Base-by-base conservation (phyloP, 2,329 filamentous ascomycete genomes). In the Fusarium mangiferae region DNA sequence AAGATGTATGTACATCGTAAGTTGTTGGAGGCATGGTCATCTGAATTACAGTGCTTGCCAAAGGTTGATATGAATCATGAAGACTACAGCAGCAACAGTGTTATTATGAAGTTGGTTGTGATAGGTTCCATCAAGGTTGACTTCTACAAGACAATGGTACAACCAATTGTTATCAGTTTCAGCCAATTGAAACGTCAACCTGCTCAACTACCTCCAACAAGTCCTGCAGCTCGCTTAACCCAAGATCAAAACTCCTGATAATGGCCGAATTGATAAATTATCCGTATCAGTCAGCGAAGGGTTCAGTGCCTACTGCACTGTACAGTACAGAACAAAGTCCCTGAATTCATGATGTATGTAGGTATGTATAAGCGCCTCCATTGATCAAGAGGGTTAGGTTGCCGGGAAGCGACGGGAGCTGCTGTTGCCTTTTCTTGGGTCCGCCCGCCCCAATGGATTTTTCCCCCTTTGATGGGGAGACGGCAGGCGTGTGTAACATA, bases 361-460 rank as follows among this genome's bases (percentile, higher is more conserved):
- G n/a, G n/a, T n/a, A n/a, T n/a, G n/a, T 60, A 33, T 61, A 49
- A 49, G 64, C 56, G 52, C 56, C 58, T 39, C 24, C 6, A 30
- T 55, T 30, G 35, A 41, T 55, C 51, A 55, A 44, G 59, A 65
- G 45, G 38, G 64, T 51, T 67, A 66, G 61, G 48, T 38, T 46
- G 52, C 66, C 56, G 56, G 56, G 59, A 75, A 56, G 60, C 63
- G 59, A 54, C 58, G 61, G 56, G 41, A 39, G 65, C 60, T 67
- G 56, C 36, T 42, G 54, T 69, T 64, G 52, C 64, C 62, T 49
- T 70, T 57, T 42, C 55, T 68, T 58, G 48, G 48, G 18, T 64
- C 66, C 76, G 62, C 62, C 74, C 62, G 71, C 73, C 76, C 76
- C 76, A 78, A 78, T 75, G 75, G 74, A 68, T 69, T 77, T 76